Evolutionary conservation across 1,284 basidiomycete species (phyloP).

Genomic region (Stereum hirsutum): DNA sequence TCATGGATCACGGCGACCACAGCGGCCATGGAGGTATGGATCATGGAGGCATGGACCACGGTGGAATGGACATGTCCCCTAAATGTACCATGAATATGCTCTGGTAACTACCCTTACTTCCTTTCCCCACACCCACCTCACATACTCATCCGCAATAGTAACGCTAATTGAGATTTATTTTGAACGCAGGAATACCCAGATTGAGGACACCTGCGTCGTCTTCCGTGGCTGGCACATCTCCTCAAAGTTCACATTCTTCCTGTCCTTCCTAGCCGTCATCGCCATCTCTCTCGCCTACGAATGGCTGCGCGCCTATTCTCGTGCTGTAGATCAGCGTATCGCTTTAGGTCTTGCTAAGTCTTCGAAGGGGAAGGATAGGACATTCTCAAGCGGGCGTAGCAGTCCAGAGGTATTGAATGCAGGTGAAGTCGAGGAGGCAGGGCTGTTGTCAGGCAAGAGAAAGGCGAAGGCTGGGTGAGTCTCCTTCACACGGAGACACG

Average conservation of each 20-base stretch:
- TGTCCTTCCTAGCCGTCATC: slow-evolving; percentile 57
- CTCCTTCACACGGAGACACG: not conserved
- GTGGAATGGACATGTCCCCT: slow-evolving; percentile 38
- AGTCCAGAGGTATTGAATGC: slow-evolving; percentile 22
- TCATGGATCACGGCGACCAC: slow-evolving; percentile 24
- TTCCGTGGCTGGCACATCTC: slow-evolving; percentile 66
- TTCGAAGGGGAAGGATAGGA: slow-evolving; percentile 31
- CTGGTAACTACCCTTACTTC: slow-evolving; percentile 34
- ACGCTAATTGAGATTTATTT: not conserved
- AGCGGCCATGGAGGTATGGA: slow-evolving; percentile 32
- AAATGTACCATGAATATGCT: slow-evolving; percentile 64
- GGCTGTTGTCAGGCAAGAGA: slow-evolving; percentile 36
- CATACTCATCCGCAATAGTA: not conserved
- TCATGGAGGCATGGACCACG: slow-evolving; percentile 30
- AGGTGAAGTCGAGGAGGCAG: slow-evolving; percentile 37
- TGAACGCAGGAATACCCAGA: slow-evolving; percentile 56
- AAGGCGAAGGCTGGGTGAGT: slow-evolving; percentile 32
- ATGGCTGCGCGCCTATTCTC: slow-evolving; percentile 57
- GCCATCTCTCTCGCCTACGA: slow-evolving; percentile 64
- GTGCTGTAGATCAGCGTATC: slow-evolving; percentile 47
- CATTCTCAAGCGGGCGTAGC: slow-evolving; percentile 31
- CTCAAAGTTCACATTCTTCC: slow-evolving; percentile 41
- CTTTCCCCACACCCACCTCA: not conserved
- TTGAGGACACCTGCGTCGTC: slow-evolving; percentile 67
- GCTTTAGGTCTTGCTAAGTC: slow-evolving; percentile 33